A percentile compares a stretch with the other conserved stretches of the same genome.
phyloP scores from a whole-genome alignment of 176 grass and related monocot species.

The Cymbopogon citratus region DNA sequence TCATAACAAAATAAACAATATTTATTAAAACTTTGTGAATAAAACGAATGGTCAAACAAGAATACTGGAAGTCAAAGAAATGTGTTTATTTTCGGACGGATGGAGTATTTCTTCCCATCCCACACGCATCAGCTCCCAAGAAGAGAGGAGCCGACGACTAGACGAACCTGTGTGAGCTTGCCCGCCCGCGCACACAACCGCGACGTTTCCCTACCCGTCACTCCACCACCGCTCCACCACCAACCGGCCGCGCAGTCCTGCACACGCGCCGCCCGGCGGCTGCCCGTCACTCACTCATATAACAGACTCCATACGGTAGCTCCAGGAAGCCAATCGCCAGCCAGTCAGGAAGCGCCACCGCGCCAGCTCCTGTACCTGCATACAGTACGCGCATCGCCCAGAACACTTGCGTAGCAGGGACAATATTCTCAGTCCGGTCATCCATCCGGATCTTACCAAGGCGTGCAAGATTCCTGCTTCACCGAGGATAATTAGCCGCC shows the following conservation, averaged over 20 bases:
- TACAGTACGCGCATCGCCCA: neutral
- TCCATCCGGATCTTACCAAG: neutral
- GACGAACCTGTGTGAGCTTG: neutral
- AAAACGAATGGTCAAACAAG: no score
- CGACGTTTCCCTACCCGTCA: constrained; percentile 33
- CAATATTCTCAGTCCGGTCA: neutral
- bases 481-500: constrained; percentile 7
- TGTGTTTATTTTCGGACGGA: no score
- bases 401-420: neutral
- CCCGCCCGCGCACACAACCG: constrained; percentile 28
- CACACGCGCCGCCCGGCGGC: neutral
- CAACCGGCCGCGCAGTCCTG: neutral
- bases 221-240: constrained; percentile 25
- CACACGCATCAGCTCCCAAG: neutral
- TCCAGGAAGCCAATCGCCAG: constrained; percentile 2
- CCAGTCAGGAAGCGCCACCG: neutral
- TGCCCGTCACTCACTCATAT: constrained; percentile 13
- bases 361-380: neutral
- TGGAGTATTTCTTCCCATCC: neutral
- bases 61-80: no score
- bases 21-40: no score
- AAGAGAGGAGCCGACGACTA: neutral
- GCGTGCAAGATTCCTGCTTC: constrained; percentile 25
- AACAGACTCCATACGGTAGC: neutral
- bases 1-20: no score